A percentile compares a stretch with the other conserved stretches of the same genome.
Conservation (phyloP, 768 basidiomycete species). For the Suillus lakei region DNA sequence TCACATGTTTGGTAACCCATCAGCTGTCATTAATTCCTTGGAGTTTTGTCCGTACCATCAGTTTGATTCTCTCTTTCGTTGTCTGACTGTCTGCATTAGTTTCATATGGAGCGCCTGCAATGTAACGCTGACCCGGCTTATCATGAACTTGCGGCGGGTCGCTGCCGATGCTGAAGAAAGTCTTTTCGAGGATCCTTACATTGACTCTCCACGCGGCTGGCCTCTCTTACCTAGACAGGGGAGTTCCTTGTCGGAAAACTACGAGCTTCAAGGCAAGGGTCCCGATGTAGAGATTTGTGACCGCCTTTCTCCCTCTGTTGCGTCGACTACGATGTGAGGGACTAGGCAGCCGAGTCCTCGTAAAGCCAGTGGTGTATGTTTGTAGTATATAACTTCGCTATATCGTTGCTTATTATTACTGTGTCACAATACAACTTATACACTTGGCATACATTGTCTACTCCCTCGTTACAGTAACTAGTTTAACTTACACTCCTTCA, state of each 20-base stretch:
- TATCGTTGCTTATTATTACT: not conserved
- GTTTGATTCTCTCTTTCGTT: not conserved
- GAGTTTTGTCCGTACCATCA: slow-evolving; percentile 23
- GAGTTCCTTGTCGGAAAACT: not conserved
- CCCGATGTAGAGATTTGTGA: not conserved
- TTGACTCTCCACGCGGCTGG: not conserved
- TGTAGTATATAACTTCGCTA: not conserved
- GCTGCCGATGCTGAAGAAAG: not conserved
- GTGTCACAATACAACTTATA: not conserved
- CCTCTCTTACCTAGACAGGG: slow-evolving; percentile 6
- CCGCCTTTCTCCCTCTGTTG: not conserved
- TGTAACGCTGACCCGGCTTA: slow-evolving; percentile 36
- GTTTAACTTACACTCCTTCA: not conserved
- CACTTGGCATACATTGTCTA: not conserved
- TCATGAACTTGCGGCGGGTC: slow-evolving; percentile 37
- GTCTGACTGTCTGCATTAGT: slow-evolving; percentile 22
- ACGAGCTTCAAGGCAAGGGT: slow-evolving; percentile 10
- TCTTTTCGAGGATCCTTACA: not conserved
- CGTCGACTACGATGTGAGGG: not conserved
- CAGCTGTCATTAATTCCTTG: slow-evolving; percentile 27
- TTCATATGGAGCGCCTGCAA: slow-evolving; percentile 42
- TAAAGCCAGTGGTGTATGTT: not conserved
- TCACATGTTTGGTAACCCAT: not conserved
- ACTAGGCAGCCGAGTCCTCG: not conserved
- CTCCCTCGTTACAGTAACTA: not conserved